Evolutionary conservation across 495 filamentous ascomycete species (phyloP), one percentile per base, ranked within the genome.

Genomic region (Xylaria palmicola): DNA sequence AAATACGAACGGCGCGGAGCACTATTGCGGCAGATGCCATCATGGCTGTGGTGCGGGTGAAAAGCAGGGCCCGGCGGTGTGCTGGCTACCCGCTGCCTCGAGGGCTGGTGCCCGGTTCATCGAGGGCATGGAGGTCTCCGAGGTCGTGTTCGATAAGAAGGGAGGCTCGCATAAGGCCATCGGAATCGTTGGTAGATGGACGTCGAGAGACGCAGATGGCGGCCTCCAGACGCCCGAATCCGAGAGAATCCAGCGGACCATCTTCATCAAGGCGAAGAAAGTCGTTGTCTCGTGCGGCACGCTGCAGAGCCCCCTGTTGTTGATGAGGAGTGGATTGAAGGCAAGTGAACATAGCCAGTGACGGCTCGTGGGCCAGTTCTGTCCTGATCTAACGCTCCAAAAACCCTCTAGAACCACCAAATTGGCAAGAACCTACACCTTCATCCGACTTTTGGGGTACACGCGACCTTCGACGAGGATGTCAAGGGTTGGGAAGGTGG

Each of bases 381-480:
- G 13, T 48, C 13, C 7, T 60, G 1, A 50, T 6, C 27, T 60
- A 26, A 60, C 27, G 6, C 19, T 2, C 9, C n/a, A n/a, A n/a
- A 34, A 50, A 39, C 5, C 40, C 64, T 81, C 24, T 82, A 87
- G 75, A 96, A 96, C 60, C 77, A 76, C 4, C 88, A 96, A 45
- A 89, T 98, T 62, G 93, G 93, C n/a, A 84, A 81, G 17, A 88
- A 96, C 66, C 85, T 98, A 4, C 75, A 95, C 65, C 69, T 93
- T 6, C 93, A 98, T 63, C 93, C 93, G 3, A 87, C 87, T 5
- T 78, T 80, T 41, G 65, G 86, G 5, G 66, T 87, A 20, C 78
- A 74, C 2, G 90, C 82, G 13, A 74, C 86, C 12, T 92, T 86
- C 64, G 80, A 87, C 6, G 77, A 92, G 34, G 84, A 87, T 24